These are phyloP conservation scores for Starmerella floricola DNA, from an alignment of 805 yeast genomes.

Conservation along the genomic window DNA sequence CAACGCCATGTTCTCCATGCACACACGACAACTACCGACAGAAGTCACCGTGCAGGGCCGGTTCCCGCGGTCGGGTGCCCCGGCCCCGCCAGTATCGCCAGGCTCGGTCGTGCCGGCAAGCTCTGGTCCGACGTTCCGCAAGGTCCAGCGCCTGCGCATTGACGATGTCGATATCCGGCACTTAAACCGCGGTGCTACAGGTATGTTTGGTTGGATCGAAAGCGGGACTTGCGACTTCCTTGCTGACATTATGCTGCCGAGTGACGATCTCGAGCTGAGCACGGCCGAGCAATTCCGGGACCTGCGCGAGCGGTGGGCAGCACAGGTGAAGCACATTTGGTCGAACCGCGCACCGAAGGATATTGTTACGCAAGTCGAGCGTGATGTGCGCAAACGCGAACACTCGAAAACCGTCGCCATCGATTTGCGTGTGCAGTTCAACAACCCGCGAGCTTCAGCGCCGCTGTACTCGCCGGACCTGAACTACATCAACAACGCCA, in stretches of 20 bases:
- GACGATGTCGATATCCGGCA: slow-evolving; percentile 83
- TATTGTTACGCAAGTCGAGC: slow-evolving; percentile 26
- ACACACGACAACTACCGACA: slow-evolving; percentile 48
- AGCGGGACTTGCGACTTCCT: slow-evolving; percentile 85
- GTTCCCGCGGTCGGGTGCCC: too few relatives aligned
- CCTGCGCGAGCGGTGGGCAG: slow-evolving; percentile 33
- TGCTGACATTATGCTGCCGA: slow-evolving; percentile 75
- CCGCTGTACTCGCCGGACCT: slow-evolving; percentile 81
- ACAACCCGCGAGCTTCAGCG: slow-evolving; percentile 76
- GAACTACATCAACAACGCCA: slow-evolving; percentile 82
- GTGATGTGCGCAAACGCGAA: slow-evolving; percentile 23
- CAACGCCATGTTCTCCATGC: slow-evolving; percentile 82
- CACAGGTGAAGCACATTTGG: slow-evolving; percentile 16
- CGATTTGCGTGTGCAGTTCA: slow-evolving; percentile 66
- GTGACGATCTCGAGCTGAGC: slow-evolving; percentile 46
- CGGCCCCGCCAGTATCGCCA: neutral
- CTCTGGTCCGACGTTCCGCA: slow-evolving; percentile 11
- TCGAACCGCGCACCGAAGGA: slow-evolving; percentile 14
- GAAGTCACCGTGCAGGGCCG: slow-evolving; percentile 31
- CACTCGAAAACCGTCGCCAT: slow-evolving; percentile 52
- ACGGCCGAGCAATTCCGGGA: slow-evolving; percentile 29
- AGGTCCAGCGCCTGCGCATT: slow-evolving; percentile 60
- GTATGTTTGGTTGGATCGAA: slow-evolving; percentile 96
- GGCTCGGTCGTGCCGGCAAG: neutral
- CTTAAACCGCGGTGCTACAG: slow-evolving; percentile 69